Evolutionary conservation across 345 rosid genomes (phyloP).

Genomic region (Geranium rotundifolium): DNA sequence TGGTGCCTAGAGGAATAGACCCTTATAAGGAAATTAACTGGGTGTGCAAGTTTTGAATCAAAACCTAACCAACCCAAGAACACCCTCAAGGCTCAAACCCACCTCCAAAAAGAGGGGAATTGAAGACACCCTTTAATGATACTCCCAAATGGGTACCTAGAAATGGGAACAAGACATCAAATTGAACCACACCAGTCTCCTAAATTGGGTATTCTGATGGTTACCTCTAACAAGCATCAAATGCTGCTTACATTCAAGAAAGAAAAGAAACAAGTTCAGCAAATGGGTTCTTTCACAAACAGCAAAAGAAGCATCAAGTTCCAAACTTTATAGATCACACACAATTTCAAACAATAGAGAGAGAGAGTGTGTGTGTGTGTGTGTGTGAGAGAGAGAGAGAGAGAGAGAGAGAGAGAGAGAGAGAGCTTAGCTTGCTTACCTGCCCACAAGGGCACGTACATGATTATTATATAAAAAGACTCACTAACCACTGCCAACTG

Average conservation of each 20-base stretch:
- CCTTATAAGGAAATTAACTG: conserved; percentile 8
- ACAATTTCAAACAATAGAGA: conserved; percentile 8
- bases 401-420: conserved; percentile 1
- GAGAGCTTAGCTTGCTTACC: conserved; percentile 15
- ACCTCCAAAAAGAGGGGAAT: conserved; percentile 8
- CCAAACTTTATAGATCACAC: conserved; percentile 34
- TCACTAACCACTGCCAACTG: conserved; percentile 55
- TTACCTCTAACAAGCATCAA: too few relatives aligned
- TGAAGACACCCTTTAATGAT: conserved; percentile 30
- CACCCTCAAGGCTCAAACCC: conserved; percentile 1
- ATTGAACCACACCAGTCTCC: conserved; percentile 36
- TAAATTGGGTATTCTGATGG: too few relatives aligned
- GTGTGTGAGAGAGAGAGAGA: background rate
- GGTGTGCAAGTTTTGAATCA: conserved; percentile 25
- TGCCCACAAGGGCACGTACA: conserved; percentile 48
- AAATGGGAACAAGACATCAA: conserved; percentile 37
- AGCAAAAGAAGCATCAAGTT: conserved; percentile 54
- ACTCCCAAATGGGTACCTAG: conserved; percentile 32
- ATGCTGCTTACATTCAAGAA: too few relatives aligned
- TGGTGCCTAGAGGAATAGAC: conserved; percentile 4
- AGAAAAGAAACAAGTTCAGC: conserved; percentile 26
- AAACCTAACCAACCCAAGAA: conserved; percentile 19
- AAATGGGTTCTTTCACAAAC: conserved; percentile 32
- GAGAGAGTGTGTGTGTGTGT: too few relatives aligned
- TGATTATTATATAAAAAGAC: conserved; percentile 37